Evolutionary conservation across 1,284 basidiomycete genomes (phyloP), one percentile per base, ranked within the genome.

Genomic region (Exobasidium rhododendri): DNA sequence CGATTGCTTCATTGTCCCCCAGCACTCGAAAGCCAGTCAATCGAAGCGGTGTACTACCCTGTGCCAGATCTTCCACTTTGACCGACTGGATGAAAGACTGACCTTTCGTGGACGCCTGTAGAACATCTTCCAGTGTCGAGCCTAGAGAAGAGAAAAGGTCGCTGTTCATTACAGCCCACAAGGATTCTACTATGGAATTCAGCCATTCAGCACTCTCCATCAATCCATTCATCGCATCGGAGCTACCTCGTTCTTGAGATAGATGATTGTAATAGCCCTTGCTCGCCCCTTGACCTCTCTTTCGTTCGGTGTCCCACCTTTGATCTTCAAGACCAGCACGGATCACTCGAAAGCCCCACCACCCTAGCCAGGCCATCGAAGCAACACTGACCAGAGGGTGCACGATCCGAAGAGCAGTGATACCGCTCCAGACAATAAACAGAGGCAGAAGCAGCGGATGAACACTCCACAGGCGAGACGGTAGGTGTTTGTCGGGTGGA

Each of bases 161-260:
- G 3, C 64, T 57, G 51, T 73, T 67, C 57, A 71, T 69, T n/a
- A 65, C 65, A 4, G 59, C 50, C 71, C 71, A 73, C 11, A 73
- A 35, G 24, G 49, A 51, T 35, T 65, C 58, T 17, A 73, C 44
- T 30, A 73, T 61, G 24, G 59, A 59, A 44, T 73, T 73, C 53
- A 73, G 59, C 71, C 71, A 73, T 40, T 73, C 71, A 0, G 69
- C 70, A 13, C 69, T 62, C 44, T 71, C 71, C 20, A n/a, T 53
- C 17, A 56, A 11, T 3, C 52, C 55, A 32, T 31, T 17, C n/a
- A 17, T n/a, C 22, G 32, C 5, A 35, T 6, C 35, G 17, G 35
- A 7, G 7, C 17, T 26, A 2, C 47, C 47, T 3, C 14, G 5
- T 50, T 50, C n/a, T 6, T 50, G 20, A 20, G 13, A 17, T 14